phyloP scores from a whole-genome alignment of 192 early-diverging fungal genomes.

The Thamnidium elegans region DNA sequence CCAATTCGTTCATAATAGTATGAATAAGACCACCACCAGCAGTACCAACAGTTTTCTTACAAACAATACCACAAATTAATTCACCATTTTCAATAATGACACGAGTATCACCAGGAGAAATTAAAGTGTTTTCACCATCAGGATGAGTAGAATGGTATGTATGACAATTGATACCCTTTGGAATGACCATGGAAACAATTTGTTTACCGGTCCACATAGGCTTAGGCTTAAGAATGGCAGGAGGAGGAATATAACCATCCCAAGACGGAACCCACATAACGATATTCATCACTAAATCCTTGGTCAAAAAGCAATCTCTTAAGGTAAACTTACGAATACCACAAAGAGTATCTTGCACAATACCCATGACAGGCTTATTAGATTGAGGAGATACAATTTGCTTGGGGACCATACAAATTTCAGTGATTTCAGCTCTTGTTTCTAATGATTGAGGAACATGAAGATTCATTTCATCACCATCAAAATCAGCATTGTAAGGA shows the following conservation, averaged over 20 bases:
- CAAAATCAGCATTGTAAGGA: constrained; percentile 99
- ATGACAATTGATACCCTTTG: constrained; percentile 88
- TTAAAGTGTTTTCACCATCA: constrained; percentile 72
- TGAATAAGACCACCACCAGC: constrained; percentile 91
- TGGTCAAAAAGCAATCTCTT: constrained; percentile 84
- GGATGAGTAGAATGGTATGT: constrained; percentile 76
- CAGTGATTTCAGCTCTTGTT: constrained; percentile 90
- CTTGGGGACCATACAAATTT: constrained; percentile 97
- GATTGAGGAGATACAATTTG: constrained; percentile 97
- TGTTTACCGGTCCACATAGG: constrained; percentile 98
- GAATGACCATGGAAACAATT: constrained; percentile 88
- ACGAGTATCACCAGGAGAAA: constrained; percentile 85
- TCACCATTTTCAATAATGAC: constrained; percentile 89
- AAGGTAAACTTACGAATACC: constrained; percentile 94
- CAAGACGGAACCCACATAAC: constrained; percentile 95
- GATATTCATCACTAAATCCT: constrained; percentile 93
- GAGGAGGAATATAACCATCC: constrained; percentile 92
- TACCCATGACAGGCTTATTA: constrained; percentile 99
- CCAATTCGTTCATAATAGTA: constrained; percentile 94
- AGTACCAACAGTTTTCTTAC: constrained; percentile 97
- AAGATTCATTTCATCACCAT: constrained; percentile 99
- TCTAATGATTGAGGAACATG: constrained; percentile 98
- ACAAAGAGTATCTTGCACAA: constrained; percentile 98
- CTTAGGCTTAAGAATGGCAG: constrained; percentile 83
- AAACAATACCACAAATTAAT: constrained; percentile 88